Evolutionary conservation across 192 early-diverging fungal genomes (phyloP).

Genomic region (Coemansia sp.): DNA sequence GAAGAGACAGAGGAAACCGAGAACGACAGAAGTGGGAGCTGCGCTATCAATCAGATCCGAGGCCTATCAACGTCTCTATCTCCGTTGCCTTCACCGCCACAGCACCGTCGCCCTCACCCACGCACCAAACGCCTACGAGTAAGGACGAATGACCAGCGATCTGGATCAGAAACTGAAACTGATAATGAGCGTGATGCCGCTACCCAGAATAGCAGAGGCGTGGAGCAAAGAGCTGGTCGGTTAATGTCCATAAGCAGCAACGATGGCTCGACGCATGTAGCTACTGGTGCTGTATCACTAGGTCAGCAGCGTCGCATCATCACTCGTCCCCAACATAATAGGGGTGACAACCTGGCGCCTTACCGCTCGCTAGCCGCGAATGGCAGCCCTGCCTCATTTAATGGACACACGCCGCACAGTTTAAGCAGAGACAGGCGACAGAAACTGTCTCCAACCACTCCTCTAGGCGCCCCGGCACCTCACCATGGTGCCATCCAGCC

Average conservation of each 20-base stretch:
- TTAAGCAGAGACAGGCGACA: neutral
- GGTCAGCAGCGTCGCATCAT: neutral
- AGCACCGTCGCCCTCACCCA: slow-evolving; percentile 6
- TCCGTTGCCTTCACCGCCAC: slow-evolving; percentile 19
- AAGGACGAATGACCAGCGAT: neutral
- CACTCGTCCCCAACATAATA: neutral
- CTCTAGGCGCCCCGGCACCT: neutral
- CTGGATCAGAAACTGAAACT: slow-evolving; percentile 44
- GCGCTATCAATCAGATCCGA: slow-evolving; percentile 3
- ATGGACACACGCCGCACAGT: neutral
- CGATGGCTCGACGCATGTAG: neutral
- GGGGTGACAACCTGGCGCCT: neutral
- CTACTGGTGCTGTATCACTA: neutral
- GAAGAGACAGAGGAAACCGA: slow-evolving; percentile 35
- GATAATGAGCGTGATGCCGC: slow-evolving; percentile 3
- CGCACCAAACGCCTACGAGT: slow-evolving; percentile 11
- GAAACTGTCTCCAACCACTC: neutral
- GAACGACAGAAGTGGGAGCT: neutral
- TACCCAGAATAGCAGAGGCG: neutral
- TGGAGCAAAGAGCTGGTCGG: neutral
- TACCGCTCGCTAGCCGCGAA: neutral
- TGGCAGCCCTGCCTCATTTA: neutral
- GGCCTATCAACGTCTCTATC: slow-evolving; percentile 24
- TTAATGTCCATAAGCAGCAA: neutral
- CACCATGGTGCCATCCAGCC: neutral